These are phyloP conservation scores for Gossypioides kirkii DNA, from an alignment of 345 rosid genomes.

Conservation along the genomic window DNA sequence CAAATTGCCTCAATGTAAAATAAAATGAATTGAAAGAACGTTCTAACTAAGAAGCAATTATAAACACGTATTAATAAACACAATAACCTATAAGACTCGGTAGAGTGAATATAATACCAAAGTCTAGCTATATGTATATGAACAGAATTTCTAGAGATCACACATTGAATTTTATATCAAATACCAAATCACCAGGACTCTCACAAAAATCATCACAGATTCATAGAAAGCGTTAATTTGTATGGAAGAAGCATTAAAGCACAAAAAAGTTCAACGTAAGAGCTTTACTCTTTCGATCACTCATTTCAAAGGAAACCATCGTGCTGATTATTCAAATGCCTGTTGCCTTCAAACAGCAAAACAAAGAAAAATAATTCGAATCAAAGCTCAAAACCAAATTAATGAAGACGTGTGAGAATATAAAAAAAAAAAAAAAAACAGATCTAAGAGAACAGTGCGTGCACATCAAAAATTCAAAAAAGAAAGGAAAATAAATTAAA, in stretches of 20 bases:
- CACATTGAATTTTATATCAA: not conserved
- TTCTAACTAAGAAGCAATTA: not conserved
- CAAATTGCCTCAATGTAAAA: not conserved
- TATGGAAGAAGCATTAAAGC: not conserved
- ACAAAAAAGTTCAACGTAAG: not conserved
- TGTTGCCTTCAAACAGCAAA: slow-evolving; percentile 2
- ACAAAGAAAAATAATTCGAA: not conserved
- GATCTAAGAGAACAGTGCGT: not conserved
- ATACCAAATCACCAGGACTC: not conserved
- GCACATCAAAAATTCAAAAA: not conserved
- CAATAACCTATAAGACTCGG: not conserved
- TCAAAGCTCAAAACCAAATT: not conserved
- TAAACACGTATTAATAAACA: not conserved
- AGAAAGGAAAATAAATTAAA: not conserved
- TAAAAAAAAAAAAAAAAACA: not conserved
- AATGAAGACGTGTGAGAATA: not conserved
- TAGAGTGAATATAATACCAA: not conserved
- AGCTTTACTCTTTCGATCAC: slow-evolving; percentile 48
- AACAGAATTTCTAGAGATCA: not conserved
- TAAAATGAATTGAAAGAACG: not conserved
- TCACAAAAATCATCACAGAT: not conserved
- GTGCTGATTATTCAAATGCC: slow-evolving; percentile 5
- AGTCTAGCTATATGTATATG: not conserved
- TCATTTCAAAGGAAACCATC: slow-evolving; percentile 58
- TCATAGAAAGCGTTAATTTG: not conserved